Evolutionary conservation across 768 basidiomycete species (phyloP).

Genomic region (Kwoniella sp.): DNA sequence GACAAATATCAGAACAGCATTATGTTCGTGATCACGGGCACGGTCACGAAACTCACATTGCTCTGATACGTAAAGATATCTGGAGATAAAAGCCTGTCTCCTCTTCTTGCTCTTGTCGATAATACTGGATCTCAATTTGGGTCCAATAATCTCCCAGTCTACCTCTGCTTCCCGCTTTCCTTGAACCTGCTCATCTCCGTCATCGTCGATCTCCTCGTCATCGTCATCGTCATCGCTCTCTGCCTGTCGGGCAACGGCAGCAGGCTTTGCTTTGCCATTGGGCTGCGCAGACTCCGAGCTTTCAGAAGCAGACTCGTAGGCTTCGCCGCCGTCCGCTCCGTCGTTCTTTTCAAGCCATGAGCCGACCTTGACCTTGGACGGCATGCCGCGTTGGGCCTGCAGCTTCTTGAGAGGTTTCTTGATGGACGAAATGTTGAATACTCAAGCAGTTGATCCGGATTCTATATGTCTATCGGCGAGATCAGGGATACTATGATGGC

Average conservation of each 20-base stretch:
- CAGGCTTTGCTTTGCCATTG: conserved; percentile 6
- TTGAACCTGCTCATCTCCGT: conserved; percentile 6
- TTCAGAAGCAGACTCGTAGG: conserved; percentile 37
- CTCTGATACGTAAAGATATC: conserved; percentile 36
- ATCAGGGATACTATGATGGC: neutral
- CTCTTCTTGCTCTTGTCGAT: conserved; percentile 41
- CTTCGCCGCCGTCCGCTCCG: conserved; percentile 29
- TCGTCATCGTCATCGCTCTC: conserved; percentile 24
- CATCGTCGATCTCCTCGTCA: conserved; percentile 24
- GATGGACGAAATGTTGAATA: conserved; percentile 34
- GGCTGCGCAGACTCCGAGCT: conserved; percentile 7
- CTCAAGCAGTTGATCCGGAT: neutral
- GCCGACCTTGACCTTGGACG: conserved; percentile 46
- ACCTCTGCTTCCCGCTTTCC: conserved; percentile 29
- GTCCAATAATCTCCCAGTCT: conserved; percentile 41
- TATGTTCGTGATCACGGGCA: neutral
- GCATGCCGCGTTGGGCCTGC: conserved; percentile 38
- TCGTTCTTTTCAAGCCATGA: conserved; percentile 46
- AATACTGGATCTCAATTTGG: conserved; percentile 30
- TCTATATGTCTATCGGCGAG: no score
- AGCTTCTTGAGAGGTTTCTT: conserved; percentile 41
- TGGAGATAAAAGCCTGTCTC: conserved; percentile 35
- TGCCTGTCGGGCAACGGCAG: neutral
- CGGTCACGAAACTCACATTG: conserved; percentile 30
- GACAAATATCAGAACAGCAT: neutral